Evolutionary conservation across 352 stramenopile genomes (phyloP), one percentile per base, ranked within the genome.

Genomic region (Blastocystis sp.): DNA sequence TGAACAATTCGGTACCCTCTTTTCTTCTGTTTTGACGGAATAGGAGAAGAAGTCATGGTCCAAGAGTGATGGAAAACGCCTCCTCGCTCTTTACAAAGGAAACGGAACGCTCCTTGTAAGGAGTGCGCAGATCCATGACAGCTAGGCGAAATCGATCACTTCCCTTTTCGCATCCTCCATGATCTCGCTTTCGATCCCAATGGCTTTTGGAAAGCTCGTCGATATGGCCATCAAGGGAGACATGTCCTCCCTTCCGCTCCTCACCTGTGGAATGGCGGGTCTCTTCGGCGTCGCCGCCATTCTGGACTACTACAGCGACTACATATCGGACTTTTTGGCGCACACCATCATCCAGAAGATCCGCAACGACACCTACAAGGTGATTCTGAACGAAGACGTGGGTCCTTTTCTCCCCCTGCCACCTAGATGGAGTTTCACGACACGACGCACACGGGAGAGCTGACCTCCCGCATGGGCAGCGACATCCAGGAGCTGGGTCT

Each of bases 241-340:
- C 40, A 81, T 81, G 69, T 81, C 69, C 3, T 44, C 61, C 0
- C 51, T 81, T 3, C 69, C 69, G 27, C 42, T 81, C n/a, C 48
- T 81, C 3, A 81, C 69, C 2, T 48, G 24, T 27, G 69, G 69
- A 63, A 81, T 81, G 69, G 69, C 69, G 44, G 69, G 69, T 16
- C 49, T 81, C 1, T 81, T 81, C n/a, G 69, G 44, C 18, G 63
- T 81, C 24, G 61, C 69, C 16, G 46, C 69, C 36, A 36, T 81
- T 46, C 69, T 81, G 1, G 69, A 81, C 48, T 81, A 81, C 32
- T 81, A 81, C 69, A 81, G 69, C 40, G 69, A 81, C 38, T 81
- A 81, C 69, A 81, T 81, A n/a, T 81, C 69, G 21, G 69, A 81
- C 69, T 81, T 81, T 61, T 64, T 81, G 36, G 69, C 69, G 21